Conservation (phyloP, 768 basidiomycete genomes). For the Pulveroboletus sp. region DNA sequence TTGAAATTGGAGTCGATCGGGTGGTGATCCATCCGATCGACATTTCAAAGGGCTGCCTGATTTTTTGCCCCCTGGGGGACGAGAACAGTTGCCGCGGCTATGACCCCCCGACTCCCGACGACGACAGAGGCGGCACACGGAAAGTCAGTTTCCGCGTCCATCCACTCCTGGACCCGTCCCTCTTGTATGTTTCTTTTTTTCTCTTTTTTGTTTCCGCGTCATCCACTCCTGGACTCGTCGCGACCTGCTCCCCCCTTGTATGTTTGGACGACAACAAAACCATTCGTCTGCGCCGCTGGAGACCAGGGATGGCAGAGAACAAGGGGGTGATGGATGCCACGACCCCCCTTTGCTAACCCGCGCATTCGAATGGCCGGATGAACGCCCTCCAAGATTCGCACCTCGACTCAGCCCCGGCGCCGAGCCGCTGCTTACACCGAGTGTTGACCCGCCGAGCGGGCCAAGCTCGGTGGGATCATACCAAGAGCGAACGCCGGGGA, state of each 20-base stretch:
- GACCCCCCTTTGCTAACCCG: conserved; percentile 18
- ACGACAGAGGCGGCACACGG: conserved; percentile 16
- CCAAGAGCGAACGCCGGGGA: conserved; percentile 13
- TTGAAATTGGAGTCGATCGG: too few species aligned
- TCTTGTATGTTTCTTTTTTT: too few species aligned
- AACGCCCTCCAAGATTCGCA: conserved; percentile 8
- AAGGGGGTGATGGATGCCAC: conserved; percentile 9
- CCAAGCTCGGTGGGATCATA: conserved; percentile 7
- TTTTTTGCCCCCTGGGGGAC: conserved; percentile 20
- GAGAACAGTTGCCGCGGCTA: conserved; percentile 19
- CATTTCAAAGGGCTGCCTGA: conserved; percentile 26
- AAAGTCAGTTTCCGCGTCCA: conserved; percentile 25
- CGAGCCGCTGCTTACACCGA: conserved; percentile 19
- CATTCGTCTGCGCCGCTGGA: conserved; percentile 8
- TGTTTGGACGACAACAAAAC: conserved; percentile 14
- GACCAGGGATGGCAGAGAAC: conserved; percentile 16
- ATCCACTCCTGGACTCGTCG: conserved; percentile 15
- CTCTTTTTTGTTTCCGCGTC: conserved; percentile 27
- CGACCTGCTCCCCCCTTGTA: conserved; percentile 15
- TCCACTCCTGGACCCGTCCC: conserved; percentile 15
- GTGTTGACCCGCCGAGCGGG: conserved; percentile 7
- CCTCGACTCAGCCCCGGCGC: conserved; percentile 4
- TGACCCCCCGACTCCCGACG: conserved; percentile 26
- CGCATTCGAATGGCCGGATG: conserved; percentile 27
- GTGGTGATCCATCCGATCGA: conserved; percentile 8